Percentiles rank a stretch among this genome's conserved stretches.
These are phyloP conservation scores for Pestalotiopsis sp. DNA, from an alignment of 2,329 filamentous ascomycete species.

Conservation along the genomic window DNA sequence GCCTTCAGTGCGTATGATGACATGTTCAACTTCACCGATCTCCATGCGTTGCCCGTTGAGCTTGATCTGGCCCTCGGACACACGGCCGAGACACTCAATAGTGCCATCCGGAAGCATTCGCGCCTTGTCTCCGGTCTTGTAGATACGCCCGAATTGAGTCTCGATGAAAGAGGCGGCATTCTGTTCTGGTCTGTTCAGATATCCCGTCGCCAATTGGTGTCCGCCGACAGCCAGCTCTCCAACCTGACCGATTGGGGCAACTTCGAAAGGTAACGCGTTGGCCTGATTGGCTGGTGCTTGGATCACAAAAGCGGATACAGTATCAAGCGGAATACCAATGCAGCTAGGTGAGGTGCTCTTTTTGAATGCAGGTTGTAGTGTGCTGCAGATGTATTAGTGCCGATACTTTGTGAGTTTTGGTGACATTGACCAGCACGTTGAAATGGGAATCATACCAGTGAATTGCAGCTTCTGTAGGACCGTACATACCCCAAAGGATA, in stretches of 20 bases:
- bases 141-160: constrained; percentile 70
- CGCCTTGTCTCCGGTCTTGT: constrained; percentile 86
- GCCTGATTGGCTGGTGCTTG: constrained; percentile 42
- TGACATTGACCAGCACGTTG: too few species aligned
- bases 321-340: constrained; percentile 79
- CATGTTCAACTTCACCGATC: constrained; percentile 78
- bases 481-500: constrained; percentile 91
- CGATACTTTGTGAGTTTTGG: background rate
- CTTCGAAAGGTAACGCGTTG: constrained; percentile 38
- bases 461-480: constrained; percentile 88
- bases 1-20: constrained; percentile 60
- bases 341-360: constrained; percentile 61
- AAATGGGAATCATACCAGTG: constrained; percentile 62
- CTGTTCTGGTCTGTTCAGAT: constrained; percentile 80
- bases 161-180: constrained; percentile 73
- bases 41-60: constrained; percentile 83
- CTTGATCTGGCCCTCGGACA: constrained; percentile 83
- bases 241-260: constrained; percentile 67
- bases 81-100: constrained; percentile 82
- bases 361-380: constrained; percentile 67
- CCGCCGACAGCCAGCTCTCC: constrained; percentile 86
- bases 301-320: constrained; percentile 78
- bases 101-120: constrained; percentile 67
- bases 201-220: constrained; percentile 76
- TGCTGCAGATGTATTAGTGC: constrained; percentile 47